phyloP scores from a whole-genome alignment of 768 basidiomycete species.

The Nevesoporus exiguus region DNA sequence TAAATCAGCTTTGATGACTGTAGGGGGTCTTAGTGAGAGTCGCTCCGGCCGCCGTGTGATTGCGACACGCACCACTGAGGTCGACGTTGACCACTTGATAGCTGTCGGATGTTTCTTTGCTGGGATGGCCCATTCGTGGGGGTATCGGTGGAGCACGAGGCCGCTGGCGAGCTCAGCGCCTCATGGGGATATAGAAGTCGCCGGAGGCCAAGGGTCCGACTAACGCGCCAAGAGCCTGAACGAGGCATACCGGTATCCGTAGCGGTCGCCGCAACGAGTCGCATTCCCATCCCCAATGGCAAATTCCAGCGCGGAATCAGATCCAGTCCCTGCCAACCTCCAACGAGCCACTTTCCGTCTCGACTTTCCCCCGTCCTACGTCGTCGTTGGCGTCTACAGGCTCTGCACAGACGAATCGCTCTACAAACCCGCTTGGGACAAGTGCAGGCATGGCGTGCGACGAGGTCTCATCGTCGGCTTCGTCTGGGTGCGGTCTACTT shows the following conservation, averaged over 20 bases:
- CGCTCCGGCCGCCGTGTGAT: neutral
- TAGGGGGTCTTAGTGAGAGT: neutral
- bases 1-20: constrained; percentile 27
- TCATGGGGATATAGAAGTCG: neutral
- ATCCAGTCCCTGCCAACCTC: constrained; percentile 44
- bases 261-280: too few species aligned
- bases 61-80: constrained; percentile 13
- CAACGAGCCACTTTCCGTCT: constrained; percentile 58
- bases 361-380: constrained; percentile 78
- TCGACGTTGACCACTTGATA: constrained; percentile 27
- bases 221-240: neutral
- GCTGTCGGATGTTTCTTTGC: neutral
- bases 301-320: neutral
- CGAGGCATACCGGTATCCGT: neutral
- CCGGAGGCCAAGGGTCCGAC: neutral
- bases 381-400: constrained; percentile 80
- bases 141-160: neutral
- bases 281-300: neutral
- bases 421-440: constrained; percentile 77
- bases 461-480: constrained; percentile 68
- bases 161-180: neutral
- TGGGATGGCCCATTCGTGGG: neutral
- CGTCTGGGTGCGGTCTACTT: constrained; percentile 53
- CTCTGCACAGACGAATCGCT: constrained; percentile 70
- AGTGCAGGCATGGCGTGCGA: constrained; percentile 72